Evolutionary conservation across 2,329 filamentous ascomycete species (phyloP).

Genomic region (Bisporella sp.): DNA sequence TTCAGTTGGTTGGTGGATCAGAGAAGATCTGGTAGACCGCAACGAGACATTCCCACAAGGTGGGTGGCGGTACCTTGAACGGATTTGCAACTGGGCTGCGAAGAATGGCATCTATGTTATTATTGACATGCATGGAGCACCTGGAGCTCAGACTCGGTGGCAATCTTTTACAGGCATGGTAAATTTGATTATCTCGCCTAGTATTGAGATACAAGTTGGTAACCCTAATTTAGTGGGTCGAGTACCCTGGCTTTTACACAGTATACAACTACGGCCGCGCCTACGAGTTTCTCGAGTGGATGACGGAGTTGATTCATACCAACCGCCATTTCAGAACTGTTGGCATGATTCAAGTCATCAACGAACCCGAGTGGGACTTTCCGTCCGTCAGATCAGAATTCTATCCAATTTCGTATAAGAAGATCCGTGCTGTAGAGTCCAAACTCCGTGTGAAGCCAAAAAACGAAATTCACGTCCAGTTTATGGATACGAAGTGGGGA

Average conservation of each 20-base stretch:
- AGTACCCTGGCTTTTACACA: conserved; percentile 45
- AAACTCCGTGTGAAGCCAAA: conserved; percentile 34
- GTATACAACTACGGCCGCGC: conserved; percentile 49
- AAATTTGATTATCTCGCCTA: not conserved
- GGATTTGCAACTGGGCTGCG: conserved; percentile 36
- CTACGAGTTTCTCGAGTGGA: conserved; percentile 46
- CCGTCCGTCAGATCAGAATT: conserved; percentile 30
- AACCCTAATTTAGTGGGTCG: conserved; percentile 22
- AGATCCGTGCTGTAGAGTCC: conserved; percentile 42
- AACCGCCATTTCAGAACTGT: conserved; percentile 43
- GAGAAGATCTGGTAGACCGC: conserved; percentile 37
- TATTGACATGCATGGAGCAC: conserved; percentile 41
- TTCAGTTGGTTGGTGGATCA: conserved; percentile 31
- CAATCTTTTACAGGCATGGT: conserved; percentile 33
- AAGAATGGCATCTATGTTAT: conserved; percentile 41
- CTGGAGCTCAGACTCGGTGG: conserved; percentile 35
- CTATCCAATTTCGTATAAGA: conserved; percentile 41
- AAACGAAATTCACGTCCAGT: conserved; percentile 45
- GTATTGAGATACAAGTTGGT: not conserved
- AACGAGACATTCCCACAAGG: conserved; percentile 42
- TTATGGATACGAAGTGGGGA: conserved; percentile 47
- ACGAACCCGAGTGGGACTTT: conserved; percentile 44
- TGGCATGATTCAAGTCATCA: conserved; percentile 51
- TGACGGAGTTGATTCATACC: conserved; percentile 44
- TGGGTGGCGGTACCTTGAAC: conserved; percentile 36